Base-by-base conservation (phyloP, 2,329 filamentous ascomycete species). In the Thelonectria blattea region DNA sequence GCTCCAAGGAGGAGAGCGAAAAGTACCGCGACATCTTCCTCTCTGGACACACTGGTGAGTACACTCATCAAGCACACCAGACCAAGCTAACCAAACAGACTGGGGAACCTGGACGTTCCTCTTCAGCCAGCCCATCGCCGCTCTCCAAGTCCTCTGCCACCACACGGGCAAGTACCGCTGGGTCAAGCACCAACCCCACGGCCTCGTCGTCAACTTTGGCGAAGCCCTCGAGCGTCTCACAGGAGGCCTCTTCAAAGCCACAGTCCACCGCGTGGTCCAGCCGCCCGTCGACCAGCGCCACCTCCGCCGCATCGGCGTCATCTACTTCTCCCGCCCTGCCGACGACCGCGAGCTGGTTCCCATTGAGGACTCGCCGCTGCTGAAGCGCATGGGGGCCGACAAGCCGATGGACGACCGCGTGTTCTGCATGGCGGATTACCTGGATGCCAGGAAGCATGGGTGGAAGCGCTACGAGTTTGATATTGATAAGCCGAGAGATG, bases 21-120 rank as follows among this genome's bases (percentile, higher is more conserved):
- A 75, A 73, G 53, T 74, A 75, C 52, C 67, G 76, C 12, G 73
- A 77, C 56, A 73, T 76, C 15, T 78, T 74, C 69, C 73, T 76
- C 3, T 70, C 75, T 14, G 76, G 74, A n/a, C 77, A 79, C 66
- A 78, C 76, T 2, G 54, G 54, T 51, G 27, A 24, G 54, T 45
- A 5, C 8, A 14, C 4, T 7, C 46, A 1, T 39, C 15, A 12
- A 20, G n/a, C 14, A 22, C 37, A 15, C n/a, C n/a, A n/a, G 7
- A n/a, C 34, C 9, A 34, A 37, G 15, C 54, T 57, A 39, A 57
- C 18, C 34, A 57, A 24, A 39, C 32, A 48, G 77, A 79, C 56
- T 79, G 77, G 62, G 77, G 76, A 7, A 74, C 73, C 5, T 67
- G 76, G 41, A 79, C 76, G 0, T 71, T 80, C 20, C 71, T 79